Evolutionary conservation across 768 basidiomycete species (phyloP), one percentile per base, ranked within the genome.

Genomic region (Panaeolus cyanescens): DNA sequence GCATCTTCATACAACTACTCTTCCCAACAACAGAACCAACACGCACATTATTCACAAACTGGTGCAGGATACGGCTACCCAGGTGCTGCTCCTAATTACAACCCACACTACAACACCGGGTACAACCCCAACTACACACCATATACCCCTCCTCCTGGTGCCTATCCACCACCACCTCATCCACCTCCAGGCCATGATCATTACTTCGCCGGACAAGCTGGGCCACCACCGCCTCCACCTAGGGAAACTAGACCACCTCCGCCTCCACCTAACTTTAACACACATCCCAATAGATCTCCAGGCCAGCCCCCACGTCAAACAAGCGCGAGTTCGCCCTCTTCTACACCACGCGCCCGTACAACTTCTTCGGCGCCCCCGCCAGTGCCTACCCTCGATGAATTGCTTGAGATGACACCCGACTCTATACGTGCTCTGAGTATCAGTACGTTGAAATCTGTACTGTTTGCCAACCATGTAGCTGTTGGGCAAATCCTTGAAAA

Each of bases 401-500:
- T 97, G 4, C 77, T 96, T 1, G 76, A 77, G 0, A 87, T 93
- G 80, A 73, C 85, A 0, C 70, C 79, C 1, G 83, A 83, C 6
- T 78, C 80, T 13, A 74, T 96, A n/a, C 71, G 80, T 1, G 73
- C 80, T 3, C 78, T 96, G 13, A 85, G 89, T 6, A 85, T 96
- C 58, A 77, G 85, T 22, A 75, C 81, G n/a, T 79, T 97, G 53
- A 97, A 97, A 71, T 80, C 81, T 2, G 83, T 96, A 19, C 73
- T 97, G 20, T 93, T 87, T 69, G 86, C 86, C 58, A 93, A 95
- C 65, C 93, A 91, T 59, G 91, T 96, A 39, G 85, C 86, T 65
- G 86, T 92, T 30, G 84, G 87, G 40, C 79, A 88, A 68, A 77
- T 95, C 1, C 76, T 96, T n/a, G 95, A 97, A 78, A 97, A 97